A percentile compares a stretch with the other conserved stretches of the same genome.
Conservation (phyloP, 768 basidiomycete genomes). For the Suillus tomentosus region DNA sequence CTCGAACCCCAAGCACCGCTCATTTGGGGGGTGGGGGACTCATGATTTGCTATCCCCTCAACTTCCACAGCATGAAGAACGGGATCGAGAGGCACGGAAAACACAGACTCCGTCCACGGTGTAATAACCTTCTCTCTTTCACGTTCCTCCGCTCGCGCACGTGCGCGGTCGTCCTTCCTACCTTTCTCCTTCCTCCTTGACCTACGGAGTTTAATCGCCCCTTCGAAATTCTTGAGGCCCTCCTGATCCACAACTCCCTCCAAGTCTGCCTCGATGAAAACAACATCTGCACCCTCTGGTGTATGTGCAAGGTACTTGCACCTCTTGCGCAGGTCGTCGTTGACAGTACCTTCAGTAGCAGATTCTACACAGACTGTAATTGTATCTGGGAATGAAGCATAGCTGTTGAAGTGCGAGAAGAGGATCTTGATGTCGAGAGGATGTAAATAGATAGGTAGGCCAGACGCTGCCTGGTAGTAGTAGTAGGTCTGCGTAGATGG, state of each 20-base stretch:
- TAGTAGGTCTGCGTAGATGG: constrained; percentile 90
- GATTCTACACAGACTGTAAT: constrained; percentile 83
- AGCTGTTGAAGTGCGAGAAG: constrained; percentile 77
- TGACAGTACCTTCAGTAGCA: constrained; percentile 74
- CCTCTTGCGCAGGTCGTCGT: constrained; percentile 90
- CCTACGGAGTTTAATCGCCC: constrained; percentile 73
- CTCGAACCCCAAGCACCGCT: constrained; percentile 76
- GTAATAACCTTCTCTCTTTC: constrained; percentile 58
- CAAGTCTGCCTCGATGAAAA: constrained; percentile 90
- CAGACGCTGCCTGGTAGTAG: constrained; percentile 94
- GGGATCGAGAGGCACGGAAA: constrained; percentile 13
- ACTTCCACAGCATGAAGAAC: constrained; percentile 15
- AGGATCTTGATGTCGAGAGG: constrained; percentile 95
- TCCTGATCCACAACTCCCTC: constrained; percentile 73
- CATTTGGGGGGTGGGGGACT: constrained; percentile 15
- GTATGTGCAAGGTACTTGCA: constrained; percentile 96
- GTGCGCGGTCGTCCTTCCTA: constrained; percentile 85
- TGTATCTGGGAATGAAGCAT: constrained; percentile 80
- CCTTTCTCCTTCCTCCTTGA: constrained; percentile 78
- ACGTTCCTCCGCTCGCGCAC: constrained; percentile 71
- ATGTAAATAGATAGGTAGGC: constrained; percentile 89
- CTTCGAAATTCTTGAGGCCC: constrained; percentile 82
- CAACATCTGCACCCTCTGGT: constrained; percentile 89
- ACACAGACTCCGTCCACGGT: constrained; percentile 19
- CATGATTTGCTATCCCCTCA: constrained; percentile 18